These are phyloP conservation scores for Acrocalymma vagum DNA, from an alignment of 2,329 filamentous ascomycete genomes.

Conservation along the genomic window DNA sequence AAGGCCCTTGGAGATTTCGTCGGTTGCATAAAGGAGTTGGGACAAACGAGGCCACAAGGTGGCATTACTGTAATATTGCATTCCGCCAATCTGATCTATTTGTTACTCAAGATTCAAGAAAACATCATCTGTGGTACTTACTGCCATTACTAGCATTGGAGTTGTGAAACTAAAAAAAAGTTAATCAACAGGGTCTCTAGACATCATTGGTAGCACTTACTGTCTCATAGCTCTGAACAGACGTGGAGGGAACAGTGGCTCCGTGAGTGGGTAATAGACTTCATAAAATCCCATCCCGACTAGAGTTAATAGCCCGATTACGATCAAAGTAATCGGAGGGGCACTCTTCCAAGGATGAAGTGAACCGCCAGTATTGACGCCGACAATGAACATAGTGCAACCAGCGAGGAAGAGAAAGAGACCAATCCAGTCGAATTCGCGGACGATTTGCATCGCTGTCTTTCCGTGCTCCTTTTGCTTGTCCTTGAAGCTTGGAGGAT, in stretches of 20 bases:
- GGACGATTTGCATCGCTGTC: constrained; percentile 25
- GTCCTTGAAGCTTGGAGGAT: constrained; percentile 46
- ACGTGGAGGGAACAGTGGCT: constrained; percentile 39
- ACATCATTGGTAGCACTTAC: no score
- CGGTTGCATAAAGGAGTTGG: constrained; percentile 35
- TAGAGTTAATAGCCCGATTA: constrained; percentile 33
- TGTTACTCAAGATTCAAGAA: no score
- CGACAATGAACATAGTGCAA: constrained; percentile 40
- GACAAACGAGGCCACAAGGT: constrained; percentile 37
- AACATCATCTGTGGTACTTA: no score
- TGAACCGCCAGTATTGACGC: constrained; percentile 36
- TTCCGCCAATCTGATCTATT: constrained; percentile 38
- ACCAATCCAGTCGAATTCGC: constrained; percentile 39
- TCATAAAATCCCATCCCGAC: constrained; percentile 38
- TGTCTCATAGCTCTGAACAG: constrained; percentile 36
- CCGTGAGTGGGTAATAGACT: constrained; percentile 27
- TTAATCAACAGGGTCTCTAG: background rate
- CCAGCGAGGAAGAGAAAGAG: constrained; percentile 36
- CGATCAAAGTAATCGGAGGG: constrained; percentile 29
- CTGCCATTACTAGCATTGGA: constrained; percentile 40
- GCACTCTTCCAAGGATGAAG: constrained; percentile 35
- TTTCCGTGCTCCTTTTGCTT: constrained; percentile 42
- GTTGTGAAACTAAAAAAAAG: constrained; percentile 31
- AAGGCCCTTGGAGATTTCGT: constrained; percentile 38
- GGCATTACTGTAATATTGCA: constrained; percentile 42